phyloP scores from a whole-genome alignment of 164 flowering plant species.

The Pachysandra terminalis region DNA sequence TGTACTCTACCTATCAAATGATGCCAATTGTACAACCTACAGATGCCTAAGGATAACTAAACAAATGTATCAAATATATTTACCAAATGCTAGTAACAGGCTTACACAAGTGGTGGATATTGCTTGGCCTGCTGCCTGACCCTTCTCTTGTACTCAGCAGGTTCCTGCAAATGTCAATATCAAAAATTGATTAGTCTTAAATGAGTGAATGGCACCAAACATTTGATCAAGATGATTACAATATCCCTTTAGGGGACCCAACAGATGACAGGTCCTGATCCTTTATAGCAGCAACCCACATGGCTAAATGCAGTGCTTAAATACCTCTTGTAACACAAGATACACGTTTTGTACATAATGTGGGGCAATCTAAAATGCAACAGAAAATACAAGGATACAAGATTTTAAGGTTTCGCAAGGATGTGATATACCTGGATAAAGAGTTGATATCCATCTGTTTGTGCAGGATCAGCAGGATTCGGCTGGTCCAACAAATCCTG shows the following conservation, averaged over 20 bases:
- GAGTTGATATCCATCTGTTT: conserved; percentile 91
- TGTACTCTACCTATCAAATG: no score
- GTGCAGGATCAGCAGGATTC: conserved; percentile 92
- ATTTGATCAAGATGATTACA: no score
- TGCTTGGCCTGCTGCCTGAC: conserved; percentile 75
- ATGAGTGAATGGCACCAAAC: no score
- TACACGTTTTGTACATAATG: no score
- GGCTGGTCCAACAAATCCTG: conserved; percentile 92
- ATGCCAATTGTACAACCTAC: no score
- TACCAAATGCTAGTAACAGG: conserved; percentile 1
- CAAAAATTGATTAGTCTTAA: background rate
- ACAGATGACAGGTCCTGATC: no score
- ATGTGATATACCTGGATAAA: conserved; percentile 62
- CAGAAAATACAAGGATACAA: background rate
- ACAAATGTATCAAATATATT: conserved; percentile 17
- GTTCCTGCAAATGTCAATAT: conserved; percentile 38
- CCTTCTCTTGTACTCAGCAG: conserved; percentile 66
- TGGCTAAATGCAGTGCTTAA: no score
- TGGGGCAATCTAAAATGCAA: no score
- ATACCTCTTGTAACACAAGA: no score
- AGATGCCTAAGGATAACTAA: background rate
- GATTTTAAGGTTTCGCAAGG: background rate
- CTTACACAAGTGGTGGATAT: conserved; percentile 53
- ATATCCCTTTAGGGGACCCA: no score
- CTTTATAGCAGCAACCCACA: no score